Conservation (phyloP, 306 rosid species). For the Pyrus communis region DNA sequence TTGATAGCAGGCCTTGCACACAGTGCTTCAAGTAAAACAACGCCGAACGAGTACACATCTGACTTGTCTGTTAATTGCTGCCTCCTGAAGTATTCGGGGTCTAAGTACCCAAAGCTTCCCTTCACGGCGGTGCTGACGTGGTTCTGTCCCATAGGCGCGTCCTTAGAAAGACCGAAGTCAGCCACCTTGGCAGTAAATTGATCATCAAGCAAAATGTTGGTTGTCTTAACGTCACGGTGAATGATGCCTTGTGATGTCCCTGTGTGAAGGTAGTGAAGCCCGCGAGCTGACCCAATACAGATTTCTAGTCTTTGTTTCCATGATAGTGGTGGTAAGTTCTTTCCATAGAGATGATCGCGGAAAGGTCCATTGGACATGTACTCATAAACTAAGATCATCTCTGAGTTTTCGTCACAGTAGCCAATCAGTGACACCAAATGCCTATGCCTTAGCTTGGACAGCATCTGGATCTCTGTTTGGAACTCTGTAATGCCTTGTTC, state of each 20-base stretch:
- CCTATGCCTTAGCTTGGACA: constrained; percentile 43
- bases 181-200: constrained; percentile 46
- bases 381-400: constrained; percentile 47
- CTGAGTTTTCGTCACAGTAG: constrained; percentile 46
- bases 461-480: constrained; percentile 48
- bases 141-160: constrained; percentile 37
- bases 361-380: constrained; percentile 53
- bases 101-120: constrained; percentile 47
- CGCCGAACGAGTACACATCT: constrained; percentile 47
- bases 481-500: constrained; percentile 50
- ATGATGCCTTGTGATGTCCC: constrained; percentile 49
- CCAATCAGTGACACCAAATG: constrained; percentile 49
- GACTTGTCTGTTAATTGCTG: constrained; percentile 48
- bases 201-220: constrained; percentile 38
- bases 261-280: constrained; percentile 48
- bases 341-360: constrained; percentile 44
- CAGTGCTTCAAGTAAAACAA: constrained; percentile 34
- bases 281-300: constrained; percentile 44
- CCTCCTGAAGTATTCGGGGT: constrained; percentile 44
- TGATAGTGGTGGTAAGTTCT: constrained; percentile 23
- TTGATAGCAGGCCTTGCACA: constrained; percentile 41
- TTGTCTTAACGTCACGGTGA: constrained; percentile 46
- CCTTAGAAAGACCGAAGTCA: constrained; percentile 42
- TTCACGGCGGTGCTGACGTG: constrained; percentile 46
- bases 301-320: constrained; percentile 47